phyloP scores from a whole-genome alignment of 2,329 filamentous ascomycete species.

The Blastomyces silverae region DNA sequence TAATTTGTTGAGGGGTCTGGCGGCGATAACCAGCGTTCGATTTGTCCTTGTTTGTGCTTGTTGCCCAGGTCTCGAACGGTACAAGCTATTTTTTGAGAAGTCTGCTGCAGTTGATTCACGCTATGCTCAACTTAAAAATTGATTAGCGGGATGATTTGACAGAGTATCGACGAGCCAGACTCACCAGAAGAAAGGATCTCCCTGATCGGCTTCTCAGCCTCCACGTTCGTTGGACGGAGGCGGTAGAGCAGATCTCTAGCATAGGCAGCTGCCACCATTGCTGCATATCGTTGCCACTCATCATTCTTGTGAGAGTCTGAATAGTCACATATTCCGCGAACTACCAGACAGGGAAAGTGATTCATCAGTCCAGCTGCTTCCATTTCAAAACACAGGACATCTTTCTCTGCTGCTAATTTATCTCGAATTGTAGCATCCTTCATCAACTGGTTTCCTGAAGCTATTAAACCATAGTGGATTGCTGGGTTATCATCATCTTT shows the following conservation, averaged over 20 bases:
- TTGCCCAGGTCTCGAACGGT: no score
- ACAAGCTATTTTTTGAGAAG: no score
- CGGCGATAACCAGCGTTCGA: no score
- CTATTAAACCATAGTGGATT: conserved; percentile 1
- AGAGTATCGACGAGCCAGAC: no score
- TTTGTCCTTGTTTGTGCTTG: no score
- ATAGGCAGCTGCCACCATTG: conserved; percentile 11
- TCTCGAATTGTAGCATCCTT: background rate
- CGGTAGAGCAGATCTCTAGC: conserved; percentile 30
- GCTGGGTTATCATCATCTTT: background rate
- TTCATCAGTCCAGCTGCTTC: no score
- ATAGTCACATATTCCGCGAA: conserved; percentile 13
- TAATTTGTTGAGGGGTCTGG: no score
- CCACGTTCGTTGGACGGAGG: background rate
- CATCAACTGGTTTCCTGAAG: background rate
- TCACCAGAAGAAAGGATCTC: background rate
- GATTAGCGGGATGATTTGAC: no score
- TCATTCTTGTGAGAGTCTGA: conserved; percentile 12
- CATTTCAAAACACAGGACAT: background rate
- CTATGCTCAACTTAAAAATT: no score
- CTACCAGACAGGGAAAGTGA: conserved; percentile 9
- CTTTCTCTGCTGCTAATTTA: background rate
- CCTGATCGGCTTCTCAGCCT: background rate
- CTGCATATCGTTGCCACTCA: conserved; percentile 12
- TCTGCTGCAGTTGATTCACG: no score